Base-by-base conservation (phyloP, 2,329 filamentous ascomycete species). In the Aureobasidium sp. region DNA sequence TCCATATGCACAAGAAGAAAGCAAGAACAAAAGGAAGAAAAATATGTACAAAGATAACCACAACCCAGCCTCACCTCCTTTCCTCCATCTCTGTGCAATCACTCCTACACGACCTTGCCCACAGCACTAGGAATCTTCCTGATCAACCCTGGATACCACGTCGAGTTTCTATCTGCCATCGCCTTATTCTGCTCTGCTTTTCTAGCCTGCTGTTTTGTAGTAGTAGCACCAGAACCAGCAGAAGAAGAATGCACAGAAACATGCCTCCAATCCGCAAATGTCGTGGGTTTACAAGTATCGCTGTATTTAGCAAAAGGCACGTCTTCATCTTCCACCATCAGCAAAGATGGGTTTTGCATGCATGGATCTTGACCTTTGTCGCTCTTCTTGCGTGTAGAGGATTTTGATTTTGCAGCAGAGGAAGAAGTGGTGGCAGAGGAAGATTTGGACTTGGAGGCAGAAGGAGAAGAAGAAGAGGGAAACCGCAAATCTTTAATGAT, bases 401-500 rank as follows among this genome's bases (percentile, higher is more conserved):
- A 3, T n/a, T 47, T 48, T 7, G 45, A 13, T 54, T 48, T 53
- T 16, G 48, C 9, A 6, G 16, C 42, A 29, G 50, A 9, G 8
- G 41, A 15, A 8, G 48, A 15, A 8, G 48, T 16, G 7, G 27
- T 15, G 4, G 16, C n/a, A 13, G n/a, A 21, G 42, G 42, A 11
- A 13, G 11, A 29, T 10, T 34, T 34, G n/a, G 39, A 7, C n/a
- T 42, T 5, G 2, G 21, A 21, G 21, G 39, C 3, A 21, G 8
- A 21, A 11, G n/a, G 2, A 37, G 29, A 36, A 50, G 57, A 3
- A 25, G 59, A 41, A 13, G 61, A 15, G 13, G 61, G 44, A 21
- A 63, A 59, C 32, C 66, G 66, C 27, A 68, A 72, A 1, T 86
- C 82, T 64, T 83, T 88, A 66, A 95, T 74, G 44, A 96, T 86